Evolutionary conservation across 495 filamentous ascomycete genomes (phyloP).

Genomic region (Hypomontagnella monticulosa): DNA sequence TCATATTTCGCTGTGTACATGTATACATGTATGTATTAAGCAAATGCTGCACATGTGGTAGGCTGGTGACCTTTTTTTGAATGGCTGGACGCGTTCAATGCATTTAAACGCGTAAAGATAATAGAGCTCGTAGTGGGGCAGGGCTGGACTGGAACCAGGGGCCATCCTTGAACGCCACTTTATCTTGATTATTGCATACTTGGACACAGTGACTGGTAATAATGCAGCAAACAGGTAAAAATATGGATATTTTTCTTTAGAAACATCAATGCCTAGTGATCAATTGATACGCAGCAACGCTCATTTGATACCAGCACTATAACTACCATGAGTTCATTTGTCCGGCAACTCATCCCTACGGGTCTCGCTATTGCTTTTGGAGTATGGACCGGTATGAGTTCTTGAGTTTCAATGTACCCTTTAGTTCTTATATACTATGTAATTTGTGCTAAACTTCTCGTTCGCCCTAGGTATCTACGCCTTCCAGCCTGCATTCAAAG

Average conservation of each 20-base stretch:
- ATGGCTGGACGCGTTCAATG: slow-evolving; percentile 30
- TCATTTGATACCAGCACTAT: not conserved
- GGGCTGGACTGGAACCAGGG: not conserved
- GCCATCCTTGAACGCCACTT: slow-evolving; percentile 16
- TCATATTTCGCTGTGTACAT: slow-evolving; percentile 42
- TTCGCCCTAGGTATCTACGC: slow-evolving; percentile 53
- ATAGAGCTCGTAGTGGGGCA: slow-evolving; percentile 13
- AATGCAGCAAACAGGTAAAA: slow-evolving; percentile 1
- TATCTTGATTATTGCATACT: not conserved
- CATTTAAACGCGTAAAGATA: slow-evolving; percentile 39
- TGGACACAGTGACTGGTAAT: not conserved
- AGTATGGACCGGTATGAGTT: slow-evolving; percentile 47
- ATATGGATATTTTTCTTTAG: not conserved
- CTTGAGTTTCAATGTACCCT: slow-evolving; percentile 2
- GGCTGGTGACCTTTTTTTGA: too few relatives aligned
- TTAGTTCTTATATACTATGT: not conserved
- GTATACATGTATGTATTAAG: slow-evolving; percentile 18
- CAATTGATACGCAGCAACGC: too few relatives aligned
- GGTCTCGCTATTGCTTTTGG: slow-evolving; percentile 44
- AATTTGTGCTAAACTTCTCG: slow-evolving; percentile 18
- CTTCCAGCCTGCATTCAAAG: slow-evolving; percentile 53
- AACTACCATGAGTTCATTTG: slow-evolving; percentile 41
- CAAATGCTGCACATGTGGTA: slow-evolving; percentile 2
- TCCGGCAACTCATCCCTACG: slow-evolving; percentile 35
- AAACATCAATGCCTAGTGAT: not conserved